Base-by-base conservation (phyloP, 345 rosid species). In the Citrus inodora region DNA sequence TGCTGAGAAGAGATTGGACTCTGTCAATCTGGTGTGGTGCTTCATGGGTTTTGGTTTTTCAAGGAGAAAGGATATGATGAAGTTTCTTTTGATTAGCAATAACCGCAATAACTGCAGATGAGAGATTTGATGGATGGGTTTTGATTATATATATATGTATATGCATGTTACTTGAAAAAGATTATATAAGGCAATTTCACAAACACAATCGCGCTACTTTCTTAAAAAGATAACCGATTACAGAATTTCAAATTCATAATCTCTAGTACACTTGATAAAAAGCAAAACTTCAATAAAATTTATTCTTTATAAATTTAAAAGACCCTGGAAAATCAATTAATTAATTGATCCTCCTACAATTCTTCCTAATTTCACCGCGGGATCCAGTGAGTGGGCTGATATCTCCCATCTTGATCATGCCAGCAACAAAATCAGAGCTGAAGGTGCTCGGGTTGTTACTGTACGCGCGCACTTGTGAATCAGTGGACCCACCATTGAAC, bases 341-440 rank as follows among this genome's bases (percentile, higher is more conserved):
- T 85, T 87, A 95, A 82, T 95, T 95, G 40, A 65, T 38, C 48
- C 80, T 85, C 80, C 96, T 83, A 58, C 97, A 93, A 25, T 88
- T 83, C 86, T 85, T 93, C 80, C 99, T 82, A 33, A 93, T 86
- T 84, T 95, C 93, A 33, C 99, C 99, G 0, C 46, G 79, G 42
- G 89, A 84, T 58, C 97, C 96, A 3, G 96, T 93, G 74, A 93
- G 91, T 5, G 97, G 97, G 16, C 87, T 90, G 51, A 91, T 92
- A 68, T 85, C 90, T 64, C 91, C 96, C 98, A 95, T 92, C 81
- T 87, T 93, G 78, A 93, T 91, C 97, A 95, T 92, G 61, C 90
- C 94, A 53, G 90, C 67, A 2, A 67, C 81, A 35, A 91, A 95
- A 76, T 93, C 98, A 1, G 90, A 88, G 28, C 1, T 81, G 83